Conservation (phyloP, 192 early-diverging fungal species). For the Neocallimastix lanati region DNA sequence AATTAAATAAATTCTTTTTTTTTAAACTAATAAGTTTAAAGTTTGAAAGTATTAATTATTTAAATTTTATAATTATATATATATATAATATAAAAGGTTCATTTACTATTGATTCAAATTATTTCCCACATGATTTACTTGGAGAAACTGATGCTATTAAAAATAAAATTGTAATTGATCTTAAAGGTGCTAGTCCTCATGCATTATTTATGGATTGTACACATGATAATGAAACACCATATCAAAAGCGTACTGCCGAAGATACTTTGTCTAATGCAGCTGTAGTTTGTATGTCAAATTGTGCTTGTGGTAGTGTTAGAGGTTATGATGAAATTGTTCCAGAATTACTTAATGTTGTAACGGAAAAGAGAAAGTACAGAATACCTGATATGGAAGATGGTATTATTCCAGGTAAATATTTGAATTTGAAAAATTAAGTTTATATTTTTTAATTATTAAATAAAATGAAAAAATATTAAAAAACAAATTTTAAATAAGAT, state of each 20-base stretch:
- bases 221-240: constrained; percentile 93
- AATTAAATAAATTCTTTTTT: too few species aligned
- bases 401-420: constrained; percentile 31
- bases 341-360: constrained; percentile 66
- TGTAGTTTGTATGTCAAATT: constrained; percentile 71
- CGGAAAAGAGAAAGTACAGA: constrained; percentile 63
- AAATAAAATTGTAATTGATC: constrained; percentile 38
- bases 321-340: constrained; percentile 95
- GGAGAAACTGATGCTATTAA: constrained; percentile 9
- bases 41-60: too few species aligned
- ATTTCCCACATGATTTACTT: constrained; percentile 44
- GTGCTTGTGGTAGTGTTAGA: constrained; percentile 87
- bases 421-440: neutral
- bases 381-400: constrained; percentile 34
- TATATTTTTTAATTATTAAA: too few species aligned
- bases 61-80: too few species aligned
- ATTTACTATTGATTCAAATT: constrained; percentile 18
- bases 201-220: constrained; percentile 97
- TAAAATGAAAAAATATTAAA: too few species aligned
- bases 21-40: too few species aligned
- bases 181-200: constrained; percentile 67
- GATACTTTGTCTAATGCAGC: constrained; percentile 88
- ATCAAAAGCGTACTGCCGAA: constrained; percentile 70
- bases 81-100: constrained; percentile 45
- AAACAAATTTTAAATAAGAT: too few species aligned